These are phyloP conservation scores for Singerocomus inundabilis DNA, from an alignment of 1,284 basidiomycete species.

Conservation along the genomic window DNA sequence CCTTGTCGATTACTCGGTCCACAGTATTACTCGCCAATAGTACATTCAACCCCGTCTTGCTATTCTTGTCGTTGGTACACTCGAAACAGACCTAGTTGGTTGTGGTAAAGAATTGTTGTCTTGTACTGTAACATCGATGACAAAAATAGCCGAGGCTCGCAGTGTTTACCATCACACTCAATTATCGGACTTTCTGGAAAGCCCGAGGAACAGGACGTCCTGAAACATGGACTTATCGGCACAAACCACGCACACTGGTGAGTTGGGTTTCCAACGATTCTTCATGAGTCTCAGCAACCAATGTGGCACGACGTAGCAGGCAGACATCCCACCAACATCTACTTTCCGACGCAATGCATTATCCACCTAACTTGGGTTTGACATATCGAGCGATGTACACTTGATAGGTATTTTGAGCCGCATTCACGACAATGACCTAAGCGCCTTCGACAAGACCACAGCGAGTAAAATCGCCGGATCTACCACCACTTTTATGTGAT, in stretches of 20 bases:
- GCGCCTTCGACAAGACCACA: not conserved
- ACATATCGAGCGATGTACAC: not conserved
- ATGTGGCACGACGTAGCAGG: not conserved
- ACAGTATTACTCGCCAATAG: constrained; percentile 41
- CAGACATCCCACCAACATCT: not conserved
- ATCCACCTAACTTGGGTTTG: not conserved
- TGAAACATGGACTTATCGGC: constrained; percentile 51
- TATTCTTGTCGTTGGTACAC: constrained; percentile 5
- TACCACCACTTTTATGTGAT: constrained; percentile 68
- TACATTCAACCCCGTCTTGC: not conserved
- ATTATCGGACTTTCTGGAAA: constrained; percentile 41
- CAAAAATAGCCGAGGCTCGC: constrained; percentile 47
- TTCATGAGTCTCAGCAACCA: not conserved
- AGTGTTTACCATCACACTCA: constrained; percentile 52
- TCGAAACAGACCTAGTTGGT: constrained; percentile 36
- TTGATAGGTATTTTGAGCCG: not conserved
- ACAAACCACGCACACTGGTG: constrained; percentile 31
- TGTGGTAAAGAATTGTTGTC: constrained; percentile 41
- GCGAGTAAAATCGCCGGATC: constrained; percentile 62
- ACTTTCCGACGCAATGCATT: not conserved
- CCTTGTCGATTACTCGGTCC: constrained; percentile 47
- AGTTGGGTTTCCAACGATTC: not conserved
- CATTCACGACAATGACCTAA: not conserved
- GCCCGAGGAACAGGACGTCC: constrained; percentile 37
- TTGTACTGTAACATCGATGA: constrained; percentile 55